A percentile compares a stretch with the other conserved stretches of the same genome.
These are phyloP conservation scores for Boechera retrofracta DNA, from an alignment of 345 rosid genomes.

Conservation along the genomic window DNA sequence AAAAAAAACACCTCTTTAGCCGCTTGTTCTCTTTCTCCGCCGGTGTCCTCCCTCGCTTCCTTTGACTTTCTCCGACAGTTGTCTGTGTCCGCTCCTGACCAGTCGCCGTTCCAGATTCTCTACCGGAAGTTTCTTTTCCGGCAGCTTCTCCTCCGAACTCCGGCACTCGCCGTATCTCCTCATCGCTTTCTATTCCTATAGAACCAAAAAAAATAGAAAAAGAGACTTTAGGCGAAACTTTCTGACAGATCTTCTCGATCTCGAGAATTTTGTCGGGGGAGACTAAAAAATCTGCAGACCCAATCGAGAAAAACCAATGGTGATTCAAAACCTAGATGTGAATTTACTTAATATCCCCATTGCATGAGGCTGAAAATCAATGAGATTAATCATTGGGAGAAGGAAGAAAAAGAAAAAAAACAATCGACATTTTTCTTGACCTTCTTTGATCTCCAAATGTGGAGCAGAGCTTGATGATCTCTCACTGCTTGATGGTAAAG, in stretches of 20 bases:
- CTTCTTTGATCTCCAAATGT: constrained; percentile 87
- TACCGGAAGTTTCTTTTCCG: constrained; percentile 55
- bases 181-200: constrained; percentile 91
- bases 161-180: constrained; percentile 95
- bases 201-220: neutral
- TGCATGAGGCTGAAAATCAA: constrained; percentile 32
- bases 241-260: constrained; percentile 39
- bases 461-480: constrained; percentile 96
- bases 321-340: neutral
- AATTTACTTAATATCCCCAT: neutral
- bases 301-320: constrained; percentile 35
- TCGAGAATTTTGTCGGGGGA: constrained; percentile 32
- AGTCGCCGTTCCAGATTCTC: constrained; percentile 50
- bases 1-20: constrained; percentile 64
- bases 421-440: constrained; percentile 18
- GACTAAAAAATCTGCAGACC: constrained; percentile 18
- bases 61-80: constrained; percentile 60
- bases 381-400: constrained; percentile 4
- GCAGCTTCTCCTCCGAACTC: constrained; percentile 74
- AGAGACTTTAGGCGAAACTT: neutral
- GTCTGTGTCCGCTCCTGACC: constrained; percentile 58
- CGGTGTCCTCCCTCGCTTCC: constrained; percentile 83
- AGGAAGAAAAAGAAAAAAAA: neutral
- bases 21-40: constrained; percentile 95
- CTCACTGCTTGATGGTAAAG: constrained; percentile 93